Evolutionary conservation across 805 yeast species (phyloP).

Genomic region (Metschnikowia santaceciliae): DNA sequence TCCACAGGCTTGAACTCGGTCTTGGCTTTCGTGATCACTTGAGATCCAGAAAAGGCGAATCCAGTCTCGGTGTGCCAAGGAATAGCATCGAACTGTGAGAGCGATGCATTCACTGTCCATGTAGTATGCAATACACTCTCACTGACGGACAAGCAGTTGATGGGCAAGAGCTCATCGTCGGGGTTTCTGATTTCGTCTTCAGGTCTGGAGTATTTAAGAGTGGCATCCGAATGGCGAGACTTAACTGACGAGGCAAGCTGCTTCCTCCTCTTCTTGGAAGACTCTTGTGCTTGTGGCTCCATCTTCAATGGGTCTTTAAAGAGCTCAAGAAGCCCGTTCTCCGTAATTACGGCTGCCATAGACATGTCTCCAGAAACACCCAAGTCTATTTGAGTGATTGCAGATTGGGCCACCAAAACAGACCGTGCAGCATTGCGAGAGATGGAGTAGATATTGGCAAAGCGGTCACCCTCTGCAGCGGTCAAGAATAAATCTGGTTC

Average conservation of each 20-base stretch:
- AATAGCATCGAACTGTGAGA: slow-evolving; percentile 55
- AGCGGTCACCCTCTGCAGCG: slow-evolving; percentile 76
- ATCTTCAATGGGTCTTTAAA: slow-evolving; percentile 54
- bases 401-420: slow-evolving; percentile 68
- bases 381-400: slow-evolving; percentile 46
- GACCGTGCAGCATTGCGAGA: slow-evolving; percentile 40
- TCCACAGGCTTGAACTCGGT: slow-evolving; percentile 40
- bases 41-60: slow-evolving; percentile 22
- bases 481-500: slow-evolving; percentile 53
- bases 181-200: slow-evolving; percentile 31
- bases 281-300: slow-evolving; percentile 19
- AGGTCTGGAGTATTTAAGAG: slow-evolving; percentile 48
- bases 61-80: slow-evolving; percentile 42
- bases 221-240: slow-evolving; percentile 50
- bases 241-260: slow-evolving; percentile 36
- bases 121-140: slow-evolving; percentile 23
- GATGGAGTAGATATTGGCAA: slow-evolving; percentile 64
- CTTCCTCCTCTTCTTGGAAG: slow-evolving; percentile 40
- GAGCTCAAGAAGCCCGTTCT: slow-evolving; percentile 69
- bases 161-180: slow-evolving; percentile 24
- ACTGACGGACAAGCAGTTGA: slow-evolving; percentile 24
- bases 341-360: slow-evolving; percentile 57
- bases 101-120: slow-evolving; percentile 61
- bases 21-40: slow-evolving; percentile 31
- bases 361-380: slow-evolving; percentile 27